Evolutionary conservation across 345 rosid genomes (phyloP), one percentile per base, ranked within the genome.

Genomic region (Laguncularia racemosa): DNA sequence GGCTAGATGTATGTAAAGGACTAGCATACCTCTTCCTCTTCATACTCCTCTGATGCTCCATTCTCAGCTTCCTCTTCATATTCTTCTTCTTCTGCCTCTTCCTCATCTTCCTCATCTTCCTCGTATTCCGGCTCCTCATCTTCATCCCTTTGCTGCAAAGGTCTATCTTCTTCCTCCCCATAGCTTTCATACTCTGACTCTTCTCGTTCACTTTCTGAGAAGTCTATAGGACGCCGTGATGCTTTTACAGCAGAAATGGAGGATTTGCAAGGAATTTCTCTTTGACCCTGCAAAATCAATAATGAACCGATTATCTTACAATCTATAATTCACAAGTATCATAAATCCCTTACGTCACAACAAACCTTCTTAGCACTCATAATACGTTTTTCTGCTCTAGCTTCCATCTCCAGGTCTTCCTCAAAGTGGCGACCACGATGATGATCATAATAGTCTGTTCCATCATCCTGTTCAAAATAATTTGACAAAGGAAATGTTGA

Each of bases 131-230:
- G 83, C 48, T 81, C 95, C 73, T 83, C 95, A 52, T 67, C 71
- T 70, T 33, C 40, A 33, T 87, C 78, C 68, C 82, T 78, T 54
- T 72, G 83, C 13, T 71, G 58, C 1, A 69, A 78, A 57, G 92
- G 56, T 59, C 83, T 85, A 67, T 78, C 96, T 71, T 72, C 79
- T 62, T 87, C 97, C 59, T 82, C 91, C 49, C 84, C 97, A 61
- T 93, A 92, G 61, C 83, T 89, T 78, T 89, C 99, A 69, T 93
- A 93, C 53, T 93, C 99, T 16, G 96, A 93, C 70, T 85, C 97
- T 67, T 87, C 97, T 76, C 82, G 81, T 47, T 93, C 99, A 65
- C 97, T 89, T 54, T 84, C 95, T 16, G 96, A 85, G 78, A 83
- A 89, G 59, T 76, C 83, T 64, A 78, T 72, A n/a, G 83, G 91